Percentiles rank a stretch among this genome's conserved stretches.
Evolutionary conservation across 495 filamentous ascomycete species (phyloP).

Genomic region (Parathielavia hyrcaniae): DNA sequence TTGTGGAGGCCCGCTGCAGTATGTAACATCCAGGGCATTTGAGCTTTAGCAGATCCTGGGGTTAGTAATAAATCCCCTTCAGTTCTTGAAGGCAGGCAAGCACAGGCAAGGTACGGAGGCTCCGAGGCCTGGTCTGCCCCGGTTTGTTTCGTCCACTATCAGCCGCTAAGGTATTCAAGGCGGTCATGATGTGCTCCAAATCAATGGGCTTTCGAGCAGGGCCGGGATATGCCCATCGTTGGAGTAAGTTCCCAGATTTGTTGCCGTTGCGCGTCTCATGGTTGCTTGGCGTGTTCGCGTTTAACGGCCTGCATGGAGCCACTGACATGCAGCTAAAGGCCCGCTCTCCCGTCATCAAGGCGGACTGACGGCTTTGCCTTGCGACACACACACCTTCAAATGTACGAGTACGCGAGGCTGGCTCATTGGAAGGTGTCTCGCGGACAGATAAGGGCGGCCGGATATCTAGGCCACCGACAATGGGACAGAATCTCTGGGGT

Average conservation of each 20-base stretch:
- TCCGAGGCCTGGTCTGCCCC: background rate
- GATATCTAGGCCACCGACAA: background rate
- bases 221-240: no score
- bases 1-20: no score
- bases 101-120: no score
- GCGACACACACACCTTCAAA: no score
- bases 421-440: background rate
- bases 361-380: conserved; percentile 9
- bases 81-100: no score
- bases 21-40: no score
- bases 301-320: conserved; percentile 25
- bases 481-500: no score
- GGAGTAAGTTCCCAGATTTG: conserved; percentile 29
- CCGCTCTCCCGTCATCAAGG: conserved; percentile 8
- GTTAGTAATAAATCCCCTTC: no score
- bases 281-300: conserved; percentile 29
- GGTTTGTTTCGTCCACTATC: conserved; percentile 19
- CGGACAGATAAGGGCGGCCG: background rate
- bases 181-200: background rate
- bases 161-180: conserved; percentile 28
- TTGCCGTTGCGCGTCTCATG: conserved; percentile 29
- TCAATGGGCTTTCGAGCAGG: no score
- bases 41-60: no score
- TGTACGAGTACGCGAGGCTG: no score
- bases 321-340: conserved; percentile 1